phyloP scores from a whole-genome alignment of 2,329 filamentous ascomycete genomes.

The Fusarium miscanthi region DNA sequence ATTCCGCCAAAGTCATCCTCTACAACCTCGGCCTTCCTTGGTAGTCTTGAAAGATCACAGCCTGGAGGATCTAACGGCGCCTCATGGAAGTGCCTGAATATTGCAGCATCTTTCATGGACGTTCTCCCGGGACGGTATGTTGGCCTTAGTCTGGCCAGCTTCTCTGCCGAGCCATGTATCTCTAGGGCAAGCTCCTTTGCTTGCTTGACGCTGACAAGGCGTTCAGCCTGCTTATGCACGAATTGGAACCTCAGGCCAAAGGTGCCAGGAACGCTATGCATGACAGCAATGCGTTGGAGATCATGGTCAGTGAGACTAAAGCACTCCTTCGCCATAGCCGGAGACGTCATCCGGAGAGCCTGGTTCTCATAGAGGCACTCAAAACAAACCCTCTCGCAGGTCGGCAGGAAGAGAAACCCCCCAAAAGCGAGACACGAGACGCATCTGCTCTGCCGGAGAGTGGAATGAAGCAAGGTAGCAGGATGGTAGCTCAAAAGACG shows the following conservation, averaged over 20 bases:
- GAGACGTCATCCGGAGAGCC: conserved; percentile 42
- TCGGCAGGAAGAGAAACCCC: conserved; percentile 48
- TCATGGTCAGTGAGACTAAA: conserved; percentile 40
- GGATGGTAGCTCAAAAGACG: conserved; percentile 38
- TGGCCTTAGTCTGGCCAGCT: conserved; percentile 21
- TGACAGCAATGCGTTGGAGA: conserved; percentile 33
- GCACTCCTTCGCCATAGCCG: conserved; percentile 35
- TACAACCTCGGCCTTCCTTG: conserved; percentile 26
- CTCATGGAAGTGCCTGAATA: conserved; percentile 37
- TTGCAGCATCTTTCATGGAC: conserved; percentile 30
- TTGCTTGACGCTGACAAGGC: conserved; percentile 46
- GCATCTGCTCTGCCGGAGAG: conserved; percentile 43
- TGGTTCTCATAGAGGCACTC: conserved; percentile 45
- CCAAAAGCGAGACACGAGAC: conserved; percentile 46
- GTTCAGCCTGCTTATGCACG: conserved; percentile 23
- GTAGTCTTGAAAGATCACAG: conserved; percentile 39
- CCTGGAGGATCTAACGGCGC: conserved; percentile 37
- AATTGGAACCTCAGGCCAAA: conserved; percentile 38
- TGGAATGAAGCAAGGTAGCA: conserved; percentile 33
- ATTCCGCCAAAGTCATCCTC: conserved; percentile 42
- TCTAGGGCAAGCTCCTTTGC: conserved; percentile 44
- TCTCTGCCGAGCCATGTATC: conserved; percentile 40
- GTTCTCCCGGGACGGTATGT: conserved; percentile 14
- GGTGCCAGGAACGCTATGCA: conserved; percentile 40
- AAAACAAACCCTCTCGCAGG: conserved; percentile 48